These are phyloP conservation scores for Globisporangium radiosum DNA, from an alignment of 352 stramenopile genomes.

Conservation along the genomic window DNA sequence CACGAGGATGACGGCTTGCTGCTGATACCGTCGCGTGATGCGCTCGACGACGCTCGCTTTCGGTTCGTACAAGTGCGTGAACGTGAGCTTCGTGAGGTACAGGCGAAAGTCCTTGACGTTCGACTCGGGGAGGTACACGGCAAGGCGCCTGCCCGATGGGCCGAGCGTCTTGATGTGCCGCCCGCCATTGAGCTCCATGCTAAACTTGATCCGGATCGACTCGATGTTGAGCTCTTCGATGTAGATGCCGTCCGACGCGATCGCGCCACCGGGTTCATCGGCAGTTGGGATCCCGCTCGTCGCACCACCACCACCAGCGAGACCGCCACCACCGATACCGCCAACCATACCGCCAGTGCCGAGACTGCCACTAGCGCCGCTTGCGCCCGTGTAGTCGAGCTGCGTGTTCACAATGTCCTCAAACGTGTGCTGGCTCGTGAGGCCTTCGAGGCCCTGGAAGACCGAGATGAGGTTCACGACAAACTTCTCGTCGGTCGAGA, in stretches of 20 bases:
- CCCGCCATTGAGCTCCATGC: slow-evolving; percentile 81
- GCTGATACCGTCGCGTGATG: slow-evolving; percentile 72
- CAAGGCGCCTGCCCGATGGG: slow-evolving; percentile 59
- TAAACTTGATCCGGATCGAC: slow-evolving; percentile 79
- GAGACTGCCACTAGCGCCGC: slow-evolving; percentile 8
- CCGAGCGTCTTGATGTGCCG: slow-evolving; percentile 81
- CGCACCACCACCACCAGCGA: slow-evolving; percentile 9
- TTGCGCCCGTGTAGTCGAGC: slow-evolving; percentile 42
- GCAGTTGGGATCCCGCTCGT: background rate
- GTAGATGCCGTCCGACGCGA: slow-evolving; percentile 63
- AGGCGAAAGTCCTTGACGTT: slow-evolving; percentile 87
- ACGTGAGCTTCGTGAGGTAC: slow-evolving; percentile 78
- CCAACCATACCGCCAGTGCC: slow-evolving; percentile 4
- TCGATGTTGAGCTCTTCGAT: slow-evolving; percentile 86
- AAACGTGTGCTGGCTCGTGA: slow-evolving; percentile 70
- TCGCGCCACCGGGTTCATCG: slow-evolving; percentile 8
- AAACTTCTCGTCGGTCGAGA: slow-evolving; percentile 88
- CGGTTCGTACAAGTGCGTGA: slow-evolving; percentile 79
- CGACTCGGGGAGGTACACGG: slow-evolving; percentile 82
- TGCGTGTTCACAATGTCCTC: slow-evolving; percentile 78
- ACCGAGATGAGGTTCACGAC: slow-evolving; percentile 87
- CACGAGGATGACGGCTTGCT: slow-evolving; percentile 82
- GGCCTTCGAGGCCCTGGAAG: slow-evolving; percentile 76
- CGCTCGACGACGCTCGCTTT: slow-evolving; percentile 71
- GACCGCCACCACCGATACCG: no score